Evolutionary conservation across 495 filamentous ascomycete genomes (phyloP).

Genomic region (Corynascus novoguineensis): DNA sequence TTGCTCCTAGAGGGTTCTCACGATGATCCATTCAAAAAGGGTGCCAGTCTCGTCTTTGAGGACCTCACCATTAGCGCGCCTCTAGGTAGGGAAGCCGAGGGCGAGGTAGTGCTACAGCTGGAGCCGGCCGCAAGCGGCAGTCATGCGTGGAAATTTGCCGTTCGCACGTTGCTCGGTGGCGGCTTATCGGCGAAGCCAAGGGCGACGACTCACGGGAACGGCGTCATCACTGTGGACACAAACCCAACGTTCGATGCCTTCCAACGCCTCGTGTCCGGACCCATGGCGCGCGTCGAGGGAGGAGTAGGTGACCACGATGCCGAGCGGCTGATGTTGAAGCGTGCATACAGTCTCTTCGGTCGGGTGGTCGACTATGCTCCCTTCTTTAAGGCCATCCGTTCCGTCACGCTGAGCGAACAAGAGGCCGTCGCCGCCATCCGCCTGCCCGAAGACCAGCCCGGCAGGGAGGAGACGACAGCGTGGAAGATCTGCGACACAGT

Average conservation of each 20-base stretch:
- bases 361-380: slow-evolving; percentile 25
- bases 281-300: no score
- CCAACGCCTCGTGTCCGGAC: no score
- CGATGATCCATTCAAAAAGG: no score
- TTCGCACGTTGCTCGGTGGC: no score
- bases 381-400: not conserved
- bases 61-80: not conserved
- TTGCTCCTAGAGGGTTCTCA: slow-evolving; percentile 1
- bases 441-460: not conserved
- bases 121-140: not conserved
- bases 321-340: no score
- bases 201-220: no score
- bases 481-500: slow-evolving; percentile 24
- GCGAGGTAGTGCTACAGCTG: not conserved
- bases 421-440: not conserved
- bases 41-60: not conserved
- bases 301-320: no score
- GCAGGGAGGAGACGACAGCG: not conserved
- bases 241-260: no score
- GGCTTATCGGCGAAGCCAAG: not conserved
- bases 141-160: no score
- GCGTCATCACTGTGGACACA: no score
- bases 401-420: not conserved
- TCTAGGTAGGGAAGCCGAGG: not conserved
- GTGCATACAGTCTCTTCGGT: slow-evolving; percentile 14